Base-by-base conservation (phyloP, 1,139 yeast genomes). In the Yamadazyma sp. region DNA sequence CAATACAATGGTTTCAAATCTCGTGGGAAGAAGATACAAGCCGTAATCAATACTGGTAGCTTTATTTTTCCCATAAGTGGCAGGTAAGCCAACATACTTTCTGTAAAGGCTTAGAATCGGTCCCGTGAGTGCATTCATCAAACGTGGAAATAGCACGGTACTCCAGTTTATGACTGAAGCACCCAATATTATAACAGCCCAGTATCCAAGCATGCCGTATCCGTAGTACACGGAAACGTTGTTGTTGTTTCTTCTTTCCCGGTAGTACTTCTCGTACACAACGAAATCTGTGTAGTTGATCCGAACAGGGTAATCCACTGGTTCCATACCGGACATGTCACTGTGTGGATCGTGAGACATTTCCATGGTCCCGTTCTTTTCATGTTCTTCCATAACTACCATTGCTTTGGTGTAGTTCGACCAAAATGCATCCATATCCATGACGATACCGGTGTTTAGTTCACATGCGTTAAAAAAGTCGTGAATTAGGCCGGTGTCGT, bases 1-100 rank as follows among this genome's bases (percentile, higher is more conserved):
- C 12, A 79, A 61, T 31, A 74, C 58, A 4, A 73, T 40, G 0
- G 76, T 49, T 54, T 80, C 88, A 46, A 74, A 59, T 37, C 88
- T 66, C 2, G 86, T 75, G 1, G 90, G 90, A 18, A 79, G 45
- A 26, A 65, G 23, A 54, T 50, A 39, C 55, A 64, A 54, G 25
- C 57, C 49, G 18, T 56, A 38, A 3, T 59, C 62, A 12, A 35
- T 26, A 32, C 33, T 40, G 27, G 42, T 41, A 16, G 35, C 32
- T 27, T 43, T 46, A 13, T 33, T 34, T 8, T 26, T 52, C 2
- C 59, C 55, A 37, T 62, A 56, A 10, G 67, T 50, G 1, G 81
- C 73, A 5, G 80, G 76, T 24, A 76, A 42, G 2, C 67, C 47
- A 17, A 74, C 35, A 41, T 64, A 42, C 33, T 61, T 63, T 50